Base-by-base conservation (phyloP, 2,329 filamentous ascomycete species). In the Exophiala phaeomuriformis region DNA sequence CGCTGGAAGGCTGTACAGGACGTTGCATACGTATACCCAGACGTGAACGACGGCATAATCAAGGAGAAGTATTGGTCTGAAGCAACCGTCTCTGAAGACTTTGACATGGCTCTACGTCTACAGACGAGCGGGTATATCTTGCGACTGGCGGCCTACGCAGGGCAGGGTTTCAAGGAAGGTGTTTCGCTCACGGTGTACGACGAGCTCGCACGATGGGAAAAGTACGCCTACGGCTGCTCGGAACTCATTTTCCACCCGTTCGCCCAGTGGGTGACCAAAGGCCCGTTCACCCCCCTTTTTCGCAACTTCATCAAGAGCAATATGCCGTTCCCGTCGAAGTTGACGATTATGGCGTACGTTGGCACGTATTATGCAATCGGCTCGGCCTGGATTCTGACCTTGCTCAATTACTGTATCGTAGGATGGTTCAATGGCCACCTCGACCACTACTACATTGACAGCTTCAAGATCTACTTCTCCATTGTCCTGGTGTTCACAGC, bases 151-250 rank as follows among this genome's bases (percentile, higher is more conserved):
- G 78, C 82, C 0, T 89, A 87, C 70, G 80, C 83, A 50, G 78
- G 79, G 35, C 78, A 82, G 3, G 84, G 81, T 4, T 89, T 88
- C 71, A 81, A 88, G 64, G 87, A 91, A 67, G 87, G 88, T 60
- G 87, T 91, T 50, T 90, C 87, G 1, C 74, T 91, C 52, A 91
- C 87, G 0, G 86, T 91, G 6, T 90, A 91, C 66, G 87, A 91
- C 69, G 88, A 91, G 69, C 76, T 91, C 55, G 84, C 86, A 1
- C 84, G 87, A 53, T 91, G 88, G 87, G 87, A 91, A 66, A 91
- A 91, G 70, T 90, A 90, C 66, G 88, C 87, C 2, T 90, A 89
- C 64, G 86, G 87, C 36, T 90, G 88, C 71, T 88, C 86, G 67
- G 87, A 90, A 72, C 75, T 91, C 53, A 76, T 91, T 53, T 91